phyloP scores from a whole-genome alignment of 1,139 yeast genomes.

The Zygoascus meyerae region DNA sequence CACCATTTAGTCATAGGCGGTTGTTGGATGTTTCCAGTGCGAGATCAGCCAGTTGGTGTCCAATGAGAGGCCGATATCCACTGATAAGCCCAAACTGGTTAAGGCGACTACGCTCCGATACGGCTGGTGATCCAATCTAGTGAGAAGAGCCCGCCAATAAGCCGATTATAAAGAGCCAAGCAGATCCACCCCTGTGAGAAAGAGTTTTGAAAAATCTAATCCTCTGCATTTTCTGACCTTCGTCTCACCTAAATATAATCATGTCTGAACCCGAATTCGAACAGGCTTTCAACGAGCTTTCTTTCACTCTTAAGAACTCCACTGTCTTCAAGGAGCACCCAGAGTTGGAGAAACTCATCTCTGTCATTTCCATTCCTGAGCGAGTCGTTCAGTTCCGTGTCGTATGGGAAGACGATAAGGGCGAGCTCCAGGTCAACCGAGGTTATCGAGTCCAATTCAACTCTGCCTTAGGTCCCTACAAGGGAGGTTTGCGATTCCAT shows the following conservation, averaged over 20 bases:
- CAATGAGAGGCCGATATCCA: constrained; percentile 4
- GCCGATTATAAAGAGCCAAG: neutral
- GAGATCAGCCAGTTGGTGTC: neutral
- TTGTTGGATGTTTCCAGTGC: no score
- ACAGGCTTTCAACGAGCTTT: constrained; percentile 95
- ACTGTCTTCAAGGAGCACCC: constrained; percentile 86
- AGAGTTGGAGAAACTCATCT: constrained; percentile 80
- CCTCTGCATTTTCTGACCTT: no score
- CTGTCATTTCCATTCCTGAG: constrained; percentile 92
- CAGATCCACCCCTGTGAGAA: neutral
- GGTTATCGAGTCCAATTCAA: constrained; percentile 98
- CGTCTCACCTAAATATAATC: neutral
- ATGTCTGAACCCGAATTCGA: constrained; percentile 91
- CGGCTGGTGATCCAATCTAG: neutral
- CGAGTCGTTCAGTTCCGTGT: constrained; percentile 96
- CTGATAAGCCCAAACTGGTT: constrained; percentile 5
- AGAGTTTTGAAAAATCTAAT: no score
- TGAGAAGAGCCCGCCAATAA: neutral
- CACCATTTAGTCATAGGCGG: no score
- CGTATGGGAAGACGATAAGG: constrained; percentile 94
- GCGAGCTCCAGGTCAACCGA: constrained; percentile 86
- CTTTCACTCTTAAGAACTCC: constrained; percentile 83
- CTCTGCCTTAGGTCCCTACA: constrained; percentile 98
- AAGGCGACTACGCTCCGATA: neutral
- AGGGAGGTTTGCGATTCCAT: constrained; percentile 98